A percentile compares a stretch with the other conserved stretches of the same genome.
phyloP scores from a whole-genome alignment of 192 early-diverging fungal genomes.

The Cetraspora pellucida region DNA sequence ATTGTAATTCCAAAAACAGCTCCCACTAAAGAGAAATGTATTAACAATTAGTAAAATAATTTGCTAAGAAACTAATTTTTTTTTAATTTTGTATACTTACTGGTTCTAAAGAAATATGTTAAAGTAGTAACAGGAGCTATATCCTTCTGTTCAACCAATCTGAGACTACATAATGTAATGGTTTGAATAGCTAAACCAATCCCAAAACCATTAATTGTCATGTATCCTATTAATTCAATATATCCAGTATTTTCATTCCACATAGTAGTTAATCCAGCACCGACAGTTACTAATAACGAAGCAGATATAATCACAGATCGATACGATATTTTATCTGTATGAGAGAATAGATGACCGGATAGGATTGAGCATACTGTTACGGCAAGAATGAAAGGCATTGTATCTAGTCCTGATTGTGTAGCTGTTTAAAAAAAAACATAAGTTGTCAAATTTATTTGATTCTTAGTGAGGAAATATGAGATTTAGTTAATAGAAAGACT shows the following conservation, averaged over 20 bases:
- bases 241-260: conserved; percentile 54
- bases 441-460: no score
- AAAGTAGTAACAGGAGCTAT: conserved; percentile 76
- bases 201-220: conserved; percentile 75
- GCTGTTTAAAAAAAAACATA: neutral
- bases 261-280: conserved; percentile 65
- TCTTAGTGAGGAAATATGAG: neutral
- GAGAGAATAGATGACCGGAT: conserved; percentile 61
- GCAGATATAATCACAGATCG: conserved; percentile 65
- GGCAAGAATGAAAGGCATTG: no score
- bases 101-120: conserved; percentile 57
- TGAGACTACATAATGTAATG: conserved; percentile 73
- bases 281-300: conserved; percentile 60
- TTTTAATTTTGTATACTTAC: no score
- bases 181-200: conserved; percentile 76
- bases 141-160: conserved; percentile 59
- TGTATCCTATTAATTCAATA: conserved; percentile 58
- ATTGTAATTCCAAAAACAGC: no score
- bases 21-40: no score
- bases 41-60: no score
- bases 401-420: no score
- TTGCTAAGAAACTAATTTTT: no score
- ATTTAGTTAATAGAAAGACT: no score
- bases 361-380: conserved; percentile 67
- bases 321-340: conserved; percentile 59